Conservation (phyloP, 2,329 filamentous ascomycete species). For the Mycosphaerella sp. region DNA sequence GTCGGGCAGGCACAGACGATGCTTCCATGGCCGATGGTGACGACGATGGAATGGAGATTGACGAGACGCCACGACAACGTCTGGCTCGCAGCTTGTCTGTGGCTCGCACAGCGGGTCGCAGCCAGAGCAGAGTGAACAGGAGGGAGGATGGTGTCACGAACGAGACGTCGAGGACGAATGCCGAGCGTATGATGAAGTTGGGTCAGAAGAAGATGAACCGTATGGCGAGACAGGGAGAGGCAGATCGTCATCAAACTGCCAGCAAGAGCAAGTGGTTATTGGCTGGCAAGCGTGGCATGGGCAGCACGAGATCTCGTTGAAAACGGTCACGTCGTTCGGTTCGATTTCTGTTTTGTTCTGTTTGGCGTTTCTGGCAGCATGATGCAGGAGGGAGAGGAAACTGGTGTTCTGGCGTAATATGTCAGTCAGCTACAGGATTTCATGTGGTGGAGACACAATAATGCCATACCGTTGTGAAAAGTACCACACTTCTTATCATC, state of each 20-base stretch:
- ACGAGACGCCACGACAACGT: constrained; percentile 35
- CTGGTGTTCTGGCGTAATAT: constrained; percentile 1
- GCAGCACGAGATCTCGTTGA: constrained; percentile 57
- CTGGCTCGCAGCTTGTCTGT: constrained; percentile 51
- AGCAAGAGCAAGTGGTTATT: constrained; percentile 86
- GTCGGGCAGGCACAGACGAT: constrained; percentile 48
- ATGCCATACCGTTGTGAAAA: too few relatives aligned
- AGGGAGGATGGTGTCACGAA: constrained; percentile 70
- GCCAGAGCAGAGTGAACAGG: constrained; percentile 59
- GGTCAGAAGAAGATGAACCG: constrained; percentile 98
- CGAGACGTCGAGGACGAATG: constrained; percentile 62
- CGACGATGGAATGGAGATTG: constrained; percentile 66
- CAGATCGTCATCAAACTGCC: constrained; percentile 79
- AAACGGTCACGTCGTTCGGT: not conserved
- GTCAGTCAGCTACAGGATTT: too few relatives aligned
- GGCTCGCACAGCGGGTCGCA: constrained; percentile 55
- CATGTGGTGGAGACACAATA: too few relatives aligned
- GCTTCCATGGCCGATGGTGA: constrained; percentile 12
- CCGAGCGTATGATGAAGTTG: constrained; percentile 79
- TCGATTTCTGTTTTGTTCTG: constrained; percentile 7
- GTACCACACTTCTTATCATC: too few relatives aligned
- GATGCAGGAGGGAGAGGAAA: not conserved
- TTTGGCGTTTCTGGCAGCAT: constrained; percentile 4
- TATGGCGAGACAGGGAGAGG: constrained; percentile 94
- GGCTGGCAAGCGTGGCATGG: constrained; percentile 86